Evolutionary conservation across 768 basidiomycete species (phyloP).

Genomic region (Hericium coralloides): DNA sequence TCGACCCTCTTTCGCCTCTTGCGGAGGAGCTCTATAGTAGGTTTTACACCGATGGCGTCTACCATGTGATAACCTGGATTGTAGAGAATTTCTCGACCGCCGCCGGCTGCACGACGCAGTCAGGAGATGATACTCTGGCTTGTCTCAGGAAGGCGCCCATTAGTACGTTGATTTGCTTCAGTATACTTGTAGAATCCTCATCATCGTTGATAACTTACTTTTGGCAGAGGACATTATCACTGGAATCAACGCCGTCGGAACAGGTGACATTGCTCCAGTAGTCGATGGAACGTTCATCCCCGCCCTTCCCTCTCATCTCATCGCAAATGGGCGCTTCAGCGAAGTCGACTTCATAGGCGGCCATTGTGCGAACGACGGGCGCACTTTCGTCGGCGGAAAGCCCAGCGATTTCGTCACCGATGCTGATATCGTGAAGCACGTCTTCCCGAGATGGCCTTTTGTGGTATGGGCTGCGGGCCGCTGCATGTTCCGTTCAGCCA

Average conservation of each 20-base stretch:
- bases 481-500: not conserved
- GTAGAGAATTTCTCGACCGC: not conserved
- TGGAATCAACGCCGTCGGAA: slow-evolving; percentile 26
- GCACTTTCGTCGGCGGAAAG: slow-evolving; percentile 29
- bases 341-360: slow-evolving; percentile 30
- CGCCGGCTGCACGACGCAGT: not conserved
- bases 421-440: slow-evolving; percentile 29
- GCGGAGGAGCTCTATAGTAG: slow-evolving; percentile 19
- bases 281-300: slow-evolving; percentile 15
- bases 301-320: slow-evolving; percentile 28
- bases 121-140: not conserved
- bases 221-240: slow-evolving; percentile 25
- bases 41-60: not conserved
- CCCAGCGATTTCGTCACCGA: slow-evolving; percentile 31
- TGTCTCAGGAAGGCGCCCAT: not conserved
- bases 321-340: slow-evolving; percentile 24
- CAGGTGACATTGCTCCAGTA: slow-evolving; percentile 18
- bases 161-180: not conserved
- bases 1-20: slow-evolving; percentile 28
- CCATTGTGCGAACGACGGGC: slow-evolving; percentile 35
- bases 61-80: not conserved
- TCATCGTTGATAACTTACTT: not conserved
- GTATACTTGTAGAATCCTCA: too few species aligned
- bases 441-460: slow-evolving; percentile 21
- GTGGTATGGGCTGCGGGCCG: slow-evolving; percentile 20